A percentile compares a stretch with the other conserved stretches of the same genome.
These are phyloP conservation scores for Aspergillus sp. DNA, from an alignment of 2,329 filamentous ascomycete genomes.

Conservation along the genomic window DNA sequence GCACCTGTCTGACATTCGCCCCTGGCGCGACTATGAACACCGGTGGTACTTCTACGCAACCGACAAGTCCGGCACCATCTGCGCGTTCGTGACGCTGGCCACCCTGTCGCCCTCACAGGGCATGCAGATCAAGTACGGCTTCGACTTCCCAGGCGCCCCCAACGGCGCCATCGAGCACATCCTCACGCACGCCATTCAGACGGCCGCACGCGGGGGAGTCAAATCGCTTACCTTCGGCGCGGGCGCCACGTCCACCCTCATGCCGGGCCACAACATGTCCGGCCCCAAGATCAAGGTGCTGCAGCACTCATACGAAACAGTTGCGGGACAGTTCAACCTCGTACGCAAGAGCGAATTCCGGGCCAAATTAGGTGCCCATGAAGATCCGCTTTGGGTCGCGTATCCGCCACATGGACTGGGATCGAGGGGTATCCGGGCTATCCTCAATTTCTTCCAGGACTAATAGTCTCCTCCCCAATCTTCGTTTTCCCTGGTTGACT, in stretches of 20 bases:
- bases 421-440: slow-evolving; percentile 70
- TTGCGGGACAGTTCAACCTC: slow-evolving; percentile 73
- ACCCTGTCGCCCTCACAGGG: slow-evolving; percentile 73
- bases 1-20: slow-evolving; percentile 79
- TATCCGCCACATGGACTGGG: slow-evolving; percentile 82
- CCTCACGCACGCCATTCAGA: slow-evolving; percentile 62
- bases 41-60: slow-evolving; percentile 78
- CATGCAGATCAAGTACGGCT: slow-evolving; percentile 93
- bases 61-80: slow-evolving; percentile 62
- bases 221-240: slow-evolving; percentile 76
- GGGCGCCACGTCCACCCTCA: slow-evolving; percentile 66
- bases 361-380: slow-evolving; percentile 77
- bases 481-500: neutral
- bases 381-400: slow-evolving; percentile 80
- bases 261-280: slow-evolving; percentile 71
- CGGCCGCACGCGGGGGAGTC: slow-evolving; percentile 50
- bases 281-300: slow-evolving; percentile 74
- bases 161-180: slow-evolving; percentile 79
- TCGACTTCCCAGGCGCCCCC: slow-evolving; percentile 83
- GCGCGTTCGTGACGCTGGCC: slow-evolving; percentile 71
- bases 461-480: slow-evolving; percentile 10
- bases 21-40: slow-evolving; percentile 77
- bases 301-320: slow-evolving; percentile 69
- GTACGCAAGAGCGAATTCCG: slow-evolving; percentile 82
- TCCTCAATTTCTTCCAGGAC: slow-evolving; percentile 81